A percentile compares a stretch with the other conserved stretches of the same genome.
Conservation (phyloP, 2,329 filamentous ascomycete genomes). For the Ceratocystis cubensis region DNA sequence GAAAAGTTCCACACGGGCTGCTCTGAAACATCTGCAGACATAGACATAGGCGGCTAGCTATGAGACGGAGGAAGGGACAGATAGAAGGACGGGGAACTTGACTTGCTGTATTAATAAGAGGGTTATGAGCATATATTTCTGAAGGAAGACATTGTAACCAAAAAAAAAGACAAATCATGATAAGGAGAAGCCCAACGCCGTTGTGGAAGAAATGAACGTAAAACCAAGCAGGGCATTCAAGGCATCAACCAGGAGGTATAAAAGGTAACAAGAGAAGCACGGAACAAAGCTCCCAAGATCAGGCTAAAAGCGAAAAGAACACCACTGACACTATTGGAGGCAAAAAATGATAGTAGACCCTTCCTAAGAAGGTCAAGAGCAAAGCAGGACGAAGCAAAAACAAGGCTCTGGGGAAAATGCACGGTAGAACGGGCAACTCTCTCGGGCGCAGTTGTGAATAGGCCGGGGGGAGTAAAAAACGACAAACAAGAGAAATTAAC, state of each 20-base stretch:
- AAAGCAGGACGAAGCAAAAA: background rate
- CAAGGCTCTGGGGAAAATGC: slow-evolving; percentile 11
- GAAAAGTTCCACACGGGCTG: background rate
- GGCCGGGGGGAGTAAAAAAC: background rate
- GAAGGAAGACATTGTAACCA: background rate
- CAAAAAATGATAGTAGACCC: background rate
- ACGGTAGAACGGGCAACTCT: slow-evolving; percentile 11
- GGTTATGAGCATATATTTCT: background rate
- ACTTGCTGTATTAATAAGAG: background rate
- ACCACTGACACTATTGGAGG: background rate
- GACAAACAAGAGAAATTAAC: background rate
- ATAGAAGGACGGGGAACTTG: background rate
- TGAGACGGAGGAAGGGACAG: background rate
- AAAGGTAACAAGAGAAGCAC: background rate
- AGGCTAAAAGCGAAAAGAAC: too few relatives aligned
- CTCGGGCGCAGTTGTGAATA: background rate
- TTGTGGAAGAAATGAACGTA: background rate
- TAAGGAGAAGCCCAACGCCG: background rate
- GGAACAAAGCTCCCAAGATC: background rate
- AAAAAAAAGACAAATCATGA: background rate
- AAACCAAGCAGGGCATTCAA: background rate
- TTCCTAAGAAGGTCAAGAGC: background rate
- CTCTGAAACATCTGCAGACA: background rate
- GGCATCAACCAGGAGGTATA: background rate
- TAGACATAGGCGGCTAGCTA: slow-evolving; percentile 1